Conservation (phyloP, 176 grass and related monocot species). For the Triticum aestivum region IWGSC_CS_RefSeq_v2.1 NC_057804.1:170138071-170138570, state of each 20-base stretch:
- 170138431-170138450: neutral
- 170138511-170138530: too few species aligned
- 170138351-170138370: conserved; percentile 60
- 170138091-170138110: neutral
- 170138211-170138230: neutral
- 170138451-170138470: neutral
- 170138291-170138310: conserved; percentile 30
- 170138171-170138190: neutral
- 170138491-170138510: too few species aligned
- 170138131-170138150: neutral
- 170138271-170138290: conserved; percentile 38
- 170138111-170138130: conserved; percentile 1
- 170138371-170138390: conserved; percentile 69
- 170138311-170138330: conserved; percentile 39
- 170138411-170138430: conserved; percentile 56
- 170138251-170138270: neutral
- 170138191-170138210: neutral
- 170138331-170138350: conserved; percentile 47
- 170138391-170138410: conserved; percentile 63
- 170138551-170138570: conserved; percentile 68
- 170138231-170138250: conserved; percentile 4
- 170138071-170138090: neutral
- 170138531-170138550: too few species aligned
- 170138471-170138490: too few species aligned
- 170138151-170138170: neutral